phyloP scores from a whole-genome alignment of 164 flowering plant species.

The Annona cherimola region DNA sequence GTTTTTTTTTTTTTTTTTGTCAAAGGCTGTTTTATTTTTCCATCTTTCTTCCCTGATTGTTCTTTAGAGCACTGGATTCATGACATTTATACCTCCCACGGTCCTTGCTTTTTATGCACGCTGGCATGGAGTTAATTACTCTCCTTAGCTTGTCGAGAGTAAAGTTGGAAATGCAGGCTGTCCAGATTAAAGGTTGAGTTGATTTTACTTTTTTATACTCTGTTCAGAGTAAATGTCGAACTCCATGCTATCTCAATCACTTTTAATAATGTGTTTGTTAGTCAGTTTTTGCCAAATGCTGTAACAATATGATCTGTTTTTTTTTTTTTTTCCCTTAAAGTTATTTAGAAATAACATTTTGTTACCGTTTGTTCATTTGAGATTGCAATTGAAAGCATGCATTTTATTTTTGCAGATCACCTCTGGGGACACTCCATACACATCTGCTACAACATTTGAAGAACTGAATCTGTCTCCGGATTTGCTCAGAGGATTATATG shows the following conservation, averaged over 20 bases:
- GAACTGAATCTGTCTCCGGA: slow-evolving; percentile 74
- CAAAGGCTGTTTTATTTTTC: too few species aligned
- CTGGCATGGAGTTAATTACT: neutral
- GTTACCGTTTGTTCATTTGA: neutral
- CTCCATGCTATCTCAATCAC: neutral
- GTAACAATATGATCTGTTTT: neutral
- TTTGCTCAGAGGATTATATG: slow-evolving; percentile 71
- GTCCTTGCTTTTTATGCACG: neutral
- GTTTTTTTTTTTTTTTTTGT: too few species aligned
- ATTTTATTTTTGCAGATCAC: slow-evolving; percentile 45
- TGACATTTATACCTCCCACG: neutral
- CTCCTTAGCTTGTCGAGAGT: neutral
- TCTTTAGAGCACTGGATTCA: neutral
- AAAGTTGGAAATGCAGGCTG: neutral
- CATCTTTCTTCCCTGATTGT: too few species aligned
- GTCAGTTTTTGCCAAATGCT: neutral
- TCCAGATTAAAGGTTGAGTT: neutral
- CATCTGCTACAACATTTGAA: slow-evolving; percentile 74
- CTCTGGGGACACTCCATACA: slow-evolving; percentile 65
- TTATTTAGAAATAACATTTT: neutral
- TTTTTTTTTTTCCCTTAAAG: neutral
- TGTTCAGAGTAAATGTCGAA: neutral
- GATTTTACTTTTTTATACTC: neutral
- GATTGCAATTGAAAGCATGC: neutral
- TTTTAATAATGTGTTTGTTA: neutral